Base-by-base conservation (phyloP, 495 filamentous ascomycete genomes). In the Physcia stellaris region DNA sequence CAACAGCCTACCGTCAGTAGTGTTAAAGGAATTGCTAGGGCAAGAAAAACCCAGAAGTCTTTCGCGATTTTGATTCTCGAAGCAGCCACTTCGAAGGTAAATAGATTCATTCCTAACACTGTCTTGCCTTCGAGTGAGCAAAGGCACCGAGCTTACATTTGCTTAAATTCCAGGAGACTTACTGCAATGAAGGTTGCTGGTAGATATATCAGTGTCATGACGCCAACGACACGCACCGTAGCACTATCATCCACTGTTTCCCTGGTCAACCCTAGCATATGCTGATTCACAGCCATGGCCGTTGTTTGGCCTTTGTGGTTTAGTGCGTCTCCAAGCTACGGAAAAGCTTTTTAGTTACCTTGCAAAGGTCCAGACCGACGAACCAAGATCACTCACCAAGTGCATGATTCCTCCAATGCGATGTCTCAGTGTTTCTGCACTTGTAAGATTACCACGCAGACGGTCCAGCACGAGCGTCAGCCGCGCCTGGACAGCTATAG, bases 191-290 rank as follows among this genome's bases (percentile, higher is more conserved):
- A 52, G 22, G 42, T 51, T 10, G 31, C 49, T 2, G 49, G 49
- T 9, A 52, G 28, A 23, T 52, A 52, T 6, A 52, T 24, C n/a
- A 45, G 36, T 15, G 49, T 52, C 17, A 52, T 26, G 31, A 52
- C 42, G 2, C 47, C 50, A 7, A 52, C 50, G 23, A 45, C 39
- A 24, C 46, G 49, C 11, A 52, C 49, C 4, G 38, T 39, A 19
- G 43, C 43, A 6, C 42, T 52, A 35, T 52, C 47, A 19, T 42
- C 32, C 11, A 41, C 39, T 13, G 47, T 50, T 13, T 47, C 33
- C 37, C 46, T 40, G n/a, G 46, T 39, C 2, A 52, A 36, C 26
- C 28, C 27, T n/a, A 37, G 41, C 11, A 46, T 30, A 24, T 32
- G 37, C 4, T 35, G 13, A 17, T 41, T 46, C 7, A 27, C 41